Conservation (phyloP, 164 flowering plant genomes). For the Platanus orientalis region DNA sequence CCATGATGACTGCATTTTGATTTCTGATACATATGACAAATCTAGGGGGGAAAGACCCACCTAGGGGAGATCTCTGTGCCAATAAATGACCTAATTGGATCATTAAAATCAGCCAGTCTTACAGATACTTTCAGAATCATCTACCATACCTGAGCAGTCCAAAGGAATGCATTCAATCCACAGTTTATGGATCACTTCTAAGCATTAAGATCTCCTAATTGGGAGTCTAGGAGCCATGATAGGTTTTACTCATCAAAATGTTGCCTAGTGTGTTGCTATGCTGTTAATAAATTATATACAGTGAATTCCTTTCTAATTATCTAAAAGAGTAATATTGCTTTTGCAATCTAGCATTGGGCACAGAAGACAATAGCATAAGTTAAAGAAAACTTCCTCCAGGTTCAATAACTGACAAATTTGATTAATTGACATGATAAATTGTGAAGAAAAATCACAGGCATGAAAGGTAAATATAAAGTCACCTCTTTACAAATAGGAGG, state of each 20-base stretch:
- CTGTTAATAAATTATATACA: neutral
- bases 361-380: neutral
- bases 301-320: too few species aligned
- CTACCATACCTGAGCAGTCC: neutral
- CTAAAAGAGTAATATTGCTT: neutral
- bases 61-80: neutral
- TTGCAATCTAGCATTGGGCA: neutral
- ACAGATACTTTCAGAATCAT: neutral
- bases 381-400: neutral
- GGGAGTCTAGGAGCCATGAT: neutral
- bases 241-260: neutral
- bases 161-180: neutral
- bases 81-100: too few species aligned
- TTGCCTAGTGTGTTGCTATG: neutral
- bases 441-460: neutral
- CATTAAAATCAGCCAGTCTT: neutral
- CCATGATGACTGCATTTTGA: neutral
- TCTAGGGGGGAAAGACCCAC: neutral
- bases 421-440: neutral
- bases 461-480: neutral
- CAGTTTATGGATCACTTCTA: neutral
- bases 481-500: constrained; percentile 88
- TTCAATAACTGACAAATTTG: neutral
- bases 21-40: too few species aligned
- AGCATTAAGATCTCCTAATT: neutral